Percentiles rank a stretch among this genome's conserved stretches.
Evolutionary conservation across 2,329 filamentous ascomycete species (phyloP).

Genomic region (Microascus cirrosus): DNA sequence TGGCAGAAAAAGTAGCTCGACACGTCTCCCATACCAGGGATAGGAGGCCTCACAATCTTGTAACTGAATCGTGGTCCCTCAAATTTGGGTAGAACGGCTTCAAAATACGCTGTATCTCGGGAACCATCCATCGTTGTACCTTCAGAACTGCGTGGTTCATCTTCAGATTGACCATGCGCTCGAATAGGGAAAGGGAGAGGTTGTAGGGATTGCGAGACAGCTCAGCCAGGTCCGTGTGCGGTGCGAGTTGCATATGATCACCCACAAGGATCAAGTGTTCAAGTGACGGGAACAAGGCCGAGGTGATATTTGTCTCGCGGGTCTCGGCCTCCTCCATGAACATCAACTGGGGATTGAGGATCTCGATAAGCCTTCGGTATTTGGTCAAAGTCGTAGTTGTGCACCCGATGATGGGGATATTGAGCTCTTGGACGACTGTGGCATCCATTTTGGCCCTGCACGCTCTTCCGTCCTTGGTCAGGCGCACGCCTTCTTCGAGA

Average conservation of each 20-base stretch:
- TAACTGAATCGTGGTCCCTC: conserved; percentile 31
- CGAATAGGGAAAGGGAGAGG: conserved; percentile 67
- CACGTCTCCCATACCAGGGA: conserved; percentile 31
- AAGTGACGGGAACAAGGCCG: conserved; percentile 37
- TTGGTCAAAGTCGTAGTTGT: conserved; percentile 78
- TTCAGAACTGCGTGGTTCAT: conserved; percentile 54
- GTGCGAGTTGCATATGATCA: conserved; percentile 71
- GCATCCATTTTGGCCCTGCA: conserved; percentile 49
- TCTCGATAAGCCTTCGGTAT: conserved; percentile 59
- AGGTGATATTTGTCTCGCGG: conserved; percentile 48
- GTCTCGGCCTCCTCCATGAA: conserved; percentile 75
- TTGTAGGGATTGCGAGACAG: conserved; percentile 51
- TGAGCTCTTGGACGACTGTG: conserved; percentile 20
- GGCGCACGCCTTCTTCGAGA: conserved; percentile 35
- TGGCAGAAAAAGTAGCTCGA: conserved; percentile 31
- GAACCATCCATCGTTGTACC: conserved; percentile 52
- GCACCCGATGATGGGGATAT: conserved; percentile 44
- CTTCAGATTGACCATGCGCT: conserved; percentile 58
- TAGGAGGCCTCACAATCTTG: conserved; percentile 18
- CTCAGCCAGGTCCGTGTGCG: conserved; percentile 50
- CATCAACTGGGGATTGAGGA: conserved; percentile 54
- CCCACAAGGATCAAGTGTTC: conserved; percentile 53
- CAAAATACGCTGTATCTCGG: conserved; percentile 30
- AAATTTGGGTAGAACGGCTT: conserved; percentile 34
- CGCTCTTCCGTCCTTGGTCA: conserved; percentile 40